Conservation (phyloP, 1,284 basidiomycete genomes). For the Serendipita sp. region DNA sequence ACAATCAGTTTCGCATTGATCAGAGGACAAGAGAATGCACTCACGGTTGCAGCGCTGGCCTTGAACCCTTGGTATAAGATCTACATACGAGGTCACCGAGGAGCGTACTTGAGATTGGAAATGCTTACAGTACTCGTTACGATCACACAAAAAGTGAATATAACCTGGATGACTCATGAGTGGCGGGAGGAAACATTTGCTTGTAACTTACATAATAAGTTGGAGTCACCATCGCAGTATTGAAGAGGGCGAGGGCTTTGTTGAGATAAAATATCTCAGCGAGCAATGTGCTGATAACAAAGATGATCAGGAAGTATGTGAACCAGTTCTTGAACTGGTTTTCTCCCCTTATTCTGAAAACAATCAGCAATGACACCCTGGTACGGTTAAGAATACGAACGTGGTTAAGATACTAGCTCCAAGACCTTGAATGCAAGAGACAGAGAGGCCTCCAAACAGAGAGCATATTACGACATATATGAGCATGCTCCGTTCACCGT, state of each 20-base stretch:
- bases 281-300: conserved; percentile 71
- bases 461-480: conserved; percentile 92
- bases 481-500: conserved; percentile 88
- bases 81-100: conserved; percentile 21
- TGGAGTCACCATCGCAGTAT: conserved; percentile 72
- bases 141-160: conserved; percentile 75
- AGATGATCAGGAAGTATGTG: conserved; percentile 75
- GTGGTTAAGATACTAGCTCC: conserved; percentile 84
- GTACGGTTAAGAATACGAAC: conserved; percentile 24
- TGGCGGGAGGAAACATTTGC: conserved; percentile 37
- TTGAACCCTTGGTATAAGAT: conserved; percentile 86
- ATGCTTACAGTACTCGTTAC: conserved; percentile 60
- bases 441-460: conserved; percentile 91
- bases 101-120: not conserved
- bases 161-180: conserved; percentile 30
- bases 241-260: conserved; percentile 91
- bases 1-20: conserved; percentile 18
- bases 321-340: conserved; percentile 40
- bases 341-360: not conserved
- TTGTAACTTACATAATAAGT: conserved; percentile 58
- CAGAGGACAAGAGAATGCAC: not conserved
- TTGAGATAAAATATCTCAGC: conserved; percentile 89
- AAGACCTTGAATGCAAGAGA: conserved; percentile 89
- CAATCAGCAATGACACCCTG: not conserved
- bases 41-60: conserved; percentile 36